Percentiles rank a stretch among this genome's conserved stretches.
These are phyloP conservation scores for Psilocybe cubensis DNA, from an alignment of 768 basidiomycete species.

Conservation along the genomic window DNA sequence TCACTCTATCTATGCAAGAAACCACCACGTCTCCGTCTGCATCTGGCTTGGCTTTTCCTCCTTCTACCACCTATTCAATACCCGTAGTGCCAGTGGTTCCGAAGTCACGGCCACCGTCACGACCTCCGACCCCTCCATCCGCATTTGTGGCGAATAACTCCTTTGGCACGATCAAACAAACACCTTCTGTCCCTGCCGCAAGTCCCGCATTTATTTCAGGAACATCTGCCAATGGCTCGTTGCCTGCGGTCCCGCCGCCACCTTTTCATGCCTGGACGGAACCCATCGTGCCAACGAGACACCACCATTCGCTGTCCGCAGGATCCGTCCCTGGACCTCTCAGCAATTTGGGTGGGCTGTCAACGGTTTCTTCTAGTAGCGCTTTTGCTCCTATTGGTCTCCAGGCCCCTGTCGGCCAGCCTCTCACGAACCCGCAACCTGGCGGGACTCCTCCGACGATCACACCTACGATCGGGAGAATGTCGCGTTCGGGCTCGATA, in stretches of 20 bases:
- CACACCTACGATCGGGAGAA: slow-evolving; percentile 49
- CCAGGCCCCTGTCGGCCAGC: slow-evolving; percentile 18
- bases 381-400: slow-evolving; percentile 15
- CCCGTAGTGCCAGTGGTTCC: slow-evolving; percentile 19
- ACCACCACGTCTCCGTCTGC: slow-evolving; percentile 17
- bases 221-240: slow-evolving; percentile 1
- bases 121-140: slow-evolving; percentile 35
- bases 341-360: slow-evolving; percentile 16
- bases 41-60: slow-evolving; percentile 3
- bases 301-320: slow-evolving; percentile 46
- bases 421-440: slow-evolving; percentile 25
- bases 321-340: slow-evolving; percentile 31
- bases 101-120: slow-evolving; percentile 42
- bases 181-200: slow-evolving; percentile 24
- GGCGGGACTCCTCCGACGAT: slow-evolving; percentile 27
- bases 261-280: slow-evolving; percentile 43
- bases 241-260: slow-evolving; percentile 14
- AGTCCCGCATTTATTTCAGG: slow-evolving; percentile 26
- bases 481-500: slow-evolving; percentile 63
- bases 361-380: slow-evolving; percentile 13
- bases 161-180: slow-evolving; percentile 31
- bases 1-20: slow-evolving; percentile 30
- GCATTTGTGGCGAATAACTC: slow-evolving; percentile 30
- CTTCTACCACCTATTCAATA: slow-evolving; percentile 14
- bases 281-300: slow-evolving; percentile 36